Evolutionary conservation across 805 yeast species (phyloP).

Genomic region (Wickerhamiella kazuoi): DNA sequence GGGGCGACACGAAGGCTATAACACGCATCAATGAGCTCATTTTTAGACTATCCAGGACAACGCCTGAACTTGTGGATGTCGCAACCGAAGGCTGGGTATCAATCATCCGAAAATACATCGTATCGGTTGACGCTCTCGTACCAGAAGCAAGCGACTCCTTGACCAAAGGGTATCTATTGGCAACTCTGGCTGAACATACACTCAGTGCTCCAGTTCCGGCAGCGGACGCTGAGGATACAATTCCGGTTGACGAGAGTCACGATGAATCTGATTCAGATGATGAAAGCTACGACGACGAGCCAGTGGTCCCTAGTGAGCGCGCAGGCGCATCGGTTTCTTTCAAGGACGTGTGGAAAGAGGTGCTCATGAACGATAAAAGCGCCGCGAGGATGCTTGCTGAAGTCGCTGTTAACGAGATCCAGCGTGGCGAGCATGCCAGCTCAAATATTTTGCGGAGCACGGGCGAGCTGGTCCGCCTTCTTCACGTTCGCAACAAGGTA

Average conservation of each 20-base stretch:
- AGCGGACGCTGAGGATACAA: not conserved
- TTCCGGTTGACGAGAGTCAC: no score
- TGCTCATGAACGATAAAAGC: not conserved
- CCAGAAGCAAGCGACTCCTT: not conserved
- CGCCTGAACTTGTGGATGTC: not conserved
- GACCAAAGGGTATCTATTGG: not conserved
- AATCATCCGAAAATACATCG: not conserved
- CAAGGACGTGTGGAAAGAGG: not conserved
- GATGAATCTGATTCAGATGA: no score
- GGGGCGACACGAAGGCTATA: no score
- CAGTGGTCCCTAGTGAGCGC: no score
- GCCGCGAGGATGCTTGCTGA: not conserved
- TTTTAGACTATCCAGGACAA: no score
- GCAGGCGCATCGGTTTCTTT: not conserved
- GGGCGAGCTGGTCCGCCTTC: slow-evolving; percentile 1
- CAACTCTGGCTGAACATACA: not conserved
- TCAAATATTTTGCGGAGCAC: not conserved
- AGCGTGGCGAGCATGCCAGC: not conserved
- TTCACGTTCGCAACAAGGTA: no score
- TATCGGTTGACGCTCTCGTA: not conserved
- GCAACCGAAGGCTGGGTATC: not conserved
- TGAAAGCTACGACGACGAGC: no score
- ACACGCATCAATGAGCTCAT: no score
- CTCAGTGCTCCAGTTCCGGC: no score
- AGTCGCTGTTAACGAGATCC: not conserved